Base-by-base conservation (phyloP, 371 early-diverging fungal species). In the Rhizopus delemar region DNA sequence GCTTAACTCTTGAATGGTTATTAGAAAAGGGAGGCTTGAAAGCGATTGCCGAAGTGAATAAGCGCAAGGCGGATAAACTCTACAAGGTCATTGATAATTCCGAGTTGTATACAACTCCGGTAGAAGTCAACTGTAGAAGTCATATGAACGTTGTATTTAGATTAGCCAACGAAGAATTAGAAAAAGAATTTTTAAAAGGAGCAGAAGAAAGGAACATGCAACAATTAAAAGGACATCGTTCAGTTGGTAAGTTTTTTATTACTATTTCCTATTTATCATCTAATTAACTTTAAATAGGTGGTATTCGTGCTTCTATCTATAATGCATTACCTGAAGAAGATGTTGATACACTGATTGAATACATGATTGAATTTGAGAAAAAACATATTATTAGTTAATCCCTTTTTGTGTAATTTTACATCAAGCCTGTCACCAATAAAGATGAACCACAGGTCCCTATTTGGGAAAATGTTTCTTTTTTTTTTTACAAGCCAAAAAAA, bases 221-320 rank as follows among this genome's bases (percentile, higher is more conserved):
- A 50, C 94, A 95, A 67, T 81, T 98, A 61, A 90, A 91, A 52
- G 99, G 99, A 1, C 99, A 98, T 78, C 93, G 98, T 60, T 90
- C 88, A 35, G 86, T 90, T 4, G 73, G 69, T 70, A 73, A 52
- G 60, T 60, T 41, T 31, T 16, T 13, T 46, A 8, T 46, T 22
- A 16, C 3, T 46, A 22, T 22, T 22, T 0, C 22, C 22, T 22
- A 22, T 22, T 22, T 22, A 22, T 16, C 15, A 46, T 22, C 22
- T 46, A 46, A 46, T 15, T 46, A 13, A 15, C 41, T 7, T 34
- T 55, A 11, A 43, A 33, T 61, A 70, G 98, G 98, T 52, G 99
- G 99, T 32, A 88, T 97, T 57, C 83, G 99, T 39, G 91, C 93
- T 15, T 91, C 91, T 41, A 83, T 97, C 41, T 98, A 98, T 76